Percentiles rank a stretch among this genome's conserved stretches.
Conservation (phyloP, 345 rosid species). For the Linum tenue region DNA sequence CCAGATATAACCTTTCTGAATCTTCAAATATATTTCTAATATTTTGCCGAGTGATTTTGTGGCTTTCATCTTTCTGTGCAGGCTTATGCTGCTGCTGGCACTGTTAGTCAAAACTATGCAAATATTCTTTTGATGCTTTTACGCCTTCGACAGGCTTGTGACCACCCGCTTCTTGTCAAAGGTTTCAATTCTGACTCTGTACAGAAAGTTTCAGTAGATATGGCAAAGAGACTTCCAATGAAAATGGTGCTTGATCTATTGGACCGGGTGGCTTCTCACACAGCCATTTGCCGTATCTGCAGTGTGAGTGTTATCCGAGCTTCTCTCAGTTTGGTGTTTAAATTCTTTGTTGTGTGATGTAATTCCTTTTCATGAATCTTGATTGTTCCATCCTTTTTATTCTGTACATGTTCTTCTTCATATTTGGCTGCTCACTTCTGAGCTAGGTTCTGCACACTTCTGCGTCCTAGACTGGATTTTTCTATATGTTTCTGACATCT, state of each 20-base stretch:
- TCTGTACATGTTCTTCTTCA: neutral
- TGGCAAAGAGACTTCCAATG: constrained; percentile 52
- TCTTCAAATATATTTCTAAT: neutral
- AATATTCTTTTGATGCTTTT: constrained; percentile 93
- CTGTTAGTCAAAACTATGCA: constrained; percentile 86
- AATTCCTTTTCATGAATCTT: neutral
- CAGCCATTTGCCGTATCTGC: constrained; percentile 59
- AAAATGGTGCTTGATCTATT: constrained; percentile 41
- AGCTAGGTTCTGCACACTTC: no score
- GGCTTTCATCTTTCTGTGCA: constrained; percentile 7
- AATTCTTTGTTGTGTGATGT: neutral
- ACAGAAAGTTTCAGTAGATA: constrained; percentile 54
- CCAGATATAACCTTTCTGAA: neutral
- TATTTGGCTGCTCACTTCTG: no score
- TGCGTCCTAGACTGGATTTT: no score
- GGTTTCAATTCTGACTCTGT: constrained; percentile 45
- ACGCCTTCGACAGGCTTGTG: constrained; percentile 97
- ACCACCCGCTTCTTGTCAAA: constrained; percentile 80
- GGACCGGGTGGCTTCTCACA: constrained; percentile 40
- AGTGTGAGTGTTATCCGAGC: constrained; percentile 38
- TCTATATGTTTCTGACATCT: no score
- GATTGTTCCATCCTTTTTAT: neutral
- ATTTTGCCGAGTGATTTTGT: neutral
- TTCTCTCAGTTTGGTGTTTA: neutral
- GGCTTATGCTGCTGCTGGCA: constrained; percentile 96